These are phyloP conservation scores for Penicillium malachiteum DNA, from an alignment of 495 filamentous ascomycete species.

Conservation along the genomic window DNA sequence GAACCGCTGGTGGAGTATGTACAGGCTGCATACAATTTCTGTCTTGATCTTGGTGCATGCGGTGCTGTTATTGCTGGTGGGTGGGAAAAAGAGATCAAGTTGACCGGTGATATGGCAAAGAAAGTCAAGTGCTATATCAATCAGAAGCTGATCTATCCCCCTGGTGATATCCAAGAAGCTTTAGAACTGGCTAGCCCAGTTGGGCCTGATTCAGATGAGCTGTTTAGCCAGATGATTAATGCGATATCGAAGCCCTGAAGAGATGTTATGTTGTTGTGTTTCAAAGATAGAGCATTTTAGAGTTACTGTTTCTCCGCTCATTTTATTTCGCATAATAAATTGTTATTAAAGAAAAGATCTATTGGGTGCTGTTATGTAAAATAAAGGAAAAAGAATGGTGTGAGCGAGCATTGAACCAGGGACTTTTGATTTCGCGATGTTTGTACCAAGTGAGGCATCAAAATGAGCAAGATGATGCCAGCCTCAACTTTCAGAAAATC, in stretches of 20 bases:
- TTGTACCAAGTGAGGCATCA: too few species aligned
- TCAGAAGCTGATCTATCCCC: slow-evolving; percentile 15
- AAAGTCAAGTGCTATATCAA: slow-evolving; percentile 14
- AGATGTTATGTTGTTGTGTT: too few species aligned
- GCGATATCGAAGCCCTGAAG: slow-evolving; percentile 9
- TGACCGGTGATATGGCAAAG: slow-evolving; percentile 11
- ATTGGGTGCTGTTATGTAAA: too few species aligned
- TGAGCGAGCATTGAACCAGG: too few species aligned
- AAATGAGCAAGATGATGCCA: too few species aligned
- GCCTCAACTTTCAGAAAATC: too few species aligned
- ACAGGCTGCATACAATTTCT: slow-evolving; percentile 11
- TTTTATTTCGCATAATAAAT: too few species aligned
- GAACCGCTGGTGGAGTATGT: slow-evolving; percentile 8
- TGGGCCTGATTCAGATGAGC: slow-evolving; percentile 9
- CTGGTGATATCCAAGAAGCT: slow-evolving; percentile 12
- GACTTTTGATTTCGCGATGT: too few species aligned
- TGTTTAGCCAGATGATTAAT: slow-evolving; percentile 13
- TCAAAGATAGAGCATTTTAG: too few species aligned
- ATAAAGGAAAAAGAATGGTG: too few species aligned
- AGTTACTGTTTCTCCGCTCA: too few species aligned
- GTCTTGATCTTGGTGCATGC: slow-evolving; percentile 11
- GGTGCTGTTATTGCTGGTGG: slow-evolving; percentile 11
- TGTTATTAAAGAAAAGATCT: too few species aligned
- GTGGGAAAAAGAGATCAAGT: slow-evolving; percentile 8
- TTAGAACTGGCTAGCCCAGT: slow-evolving; percentile 19